Conservation (phyloP, 2,329 filamentous ascomycete genomes). For the Neofusicoccum kwambonambiense region DNA sequence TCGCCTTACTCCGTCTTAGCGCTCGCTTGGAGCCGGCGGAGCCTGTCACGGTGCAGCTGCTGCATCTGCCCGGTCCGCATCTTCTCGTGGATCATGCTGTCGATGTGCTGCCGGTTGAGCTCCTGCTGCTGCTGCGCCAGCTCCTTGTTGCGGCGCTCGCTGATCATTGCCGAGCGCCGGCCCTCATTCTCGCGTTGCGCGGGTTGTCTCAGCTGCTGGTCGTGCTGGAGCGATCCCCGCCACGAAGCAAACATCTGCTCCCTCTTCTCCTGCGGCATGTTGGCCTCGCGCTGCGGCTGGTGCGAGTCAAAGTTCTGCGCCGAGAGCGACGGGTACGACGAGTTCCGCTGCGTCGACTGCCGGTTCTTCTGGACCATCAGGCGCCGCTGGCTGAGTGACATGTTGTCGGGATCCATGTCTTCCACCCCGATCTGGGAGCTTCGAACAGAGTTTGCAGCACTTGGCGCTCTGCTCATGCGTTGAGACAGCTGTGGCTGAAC, state of each 20-base stretch:
- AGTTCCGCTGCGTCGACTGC: not conserved
- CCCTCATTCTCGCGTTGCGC: slow-evolving; percentile 28
- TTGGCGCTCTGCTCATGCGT: not conserved
- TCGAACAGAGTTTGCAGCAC: not conserved
- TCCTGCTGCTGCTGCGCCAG: slow-evolving; percentile 59
- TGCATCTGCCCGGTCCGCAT: slow-evolving; percentile 76
- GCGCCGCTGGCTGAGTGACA: slow-evolving; percentile 54
- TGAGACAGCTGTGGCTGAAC: not conserved
- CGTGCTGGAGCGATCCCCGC: slow-evolving; percentile 33
- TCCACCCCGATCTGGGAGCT: slow-evolving; percentile 46
- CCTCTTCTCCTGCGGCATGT: slow-evolving; percentile 29
- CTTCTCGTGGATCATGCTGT: slow-evolving; percentile 66
- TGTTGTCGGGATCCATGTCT: slow-evolving; percentile 58
- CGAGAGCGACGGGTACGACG: not conserved
- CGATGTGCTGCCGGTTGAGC: slow-evolving; percentile 57
- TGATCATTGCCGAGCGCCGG: slow-evolving; percentile 50
- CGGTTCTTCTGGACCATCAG: slow-evolving; percentile 7
- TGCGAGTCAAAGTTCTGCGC: slow-evolving; percentile 38
- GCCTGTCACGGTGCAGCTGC: slow-evolving; percentile 73
- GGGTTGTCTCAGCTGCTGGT: slow-evolving; percentile 24
- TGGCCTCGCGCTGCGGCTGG: slow-evolving; percentile 32
- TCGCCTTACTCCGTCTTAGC: slow-evolving; percentile 31
- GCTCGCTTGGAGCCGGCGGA: slow-evolving; percentile 73
- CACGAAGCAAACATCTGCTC: slow-evolving; percentile 36
- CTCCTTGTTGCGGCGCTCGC: slow-evolving; percentile 63